Evolutionary conservation across 2,329 filamentous ascomycete genomes (phyloP), one percentile per base, ranked within the genome.

Genomic region (Lachnellula willkommii): DNA sequence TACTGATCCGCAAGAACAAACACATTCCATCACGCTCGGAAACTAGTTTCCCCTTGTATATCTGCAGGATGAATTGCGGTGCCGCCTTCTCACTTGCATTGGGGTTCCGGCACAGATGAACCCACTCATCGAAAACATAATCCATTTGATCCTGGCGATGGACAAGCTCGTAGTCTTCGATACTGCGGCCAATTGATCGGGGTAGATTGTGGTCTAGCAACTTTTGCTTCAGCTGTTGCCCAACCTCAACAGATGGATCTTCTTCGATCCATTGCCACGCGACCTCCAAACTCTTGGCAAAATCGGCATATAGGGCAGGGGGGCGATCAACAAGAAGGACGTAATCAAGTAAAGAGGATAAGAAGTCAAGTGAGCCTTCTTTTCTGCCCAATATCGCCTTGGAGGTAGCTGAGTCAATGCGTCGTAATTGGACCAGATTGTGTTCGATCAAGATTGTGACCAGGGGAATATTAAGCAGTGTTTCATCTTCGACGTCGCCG

Each of bases 81-180:
- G 85, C 78, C 0, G 86, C 82, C 67, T 87, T 88, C 59, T 90
- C 87, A 4, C 87, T 85, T 4, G 87, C 83, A 63, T 86, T 84
- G n/a, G 84, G 81, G 65, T 90, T 89, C 71, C 88, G 88, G 74
- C 81, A 87, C 7, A 96, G 80, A 57, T 87, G 85, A 28, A 93
- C 82, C 94, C 94, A 99, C 74, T 99, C 94, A 45, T 93, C 91
- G 67, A 99, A 96, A 20, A 96, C 81, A 69, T 99, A 97, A 65
- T 95, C 90, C 73, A 95, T 84, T 70, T 96, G 90, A 59, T 95
- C 90, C 60, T 85, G 83, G 63, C 85, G 85, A 35, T 82, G 77
- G 40, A 75, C 71, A 15, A 77, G 73, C 50, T 83, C 79, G 22
- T 22, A 20, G 22, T 45, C 42, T 45, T 45, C 42, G 22, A 24